Evolutionary conservation across 2,329 filamentous ascomycete genomes (phyloP).

Genomic region (Aureobasidium leucospermi): DNA sequence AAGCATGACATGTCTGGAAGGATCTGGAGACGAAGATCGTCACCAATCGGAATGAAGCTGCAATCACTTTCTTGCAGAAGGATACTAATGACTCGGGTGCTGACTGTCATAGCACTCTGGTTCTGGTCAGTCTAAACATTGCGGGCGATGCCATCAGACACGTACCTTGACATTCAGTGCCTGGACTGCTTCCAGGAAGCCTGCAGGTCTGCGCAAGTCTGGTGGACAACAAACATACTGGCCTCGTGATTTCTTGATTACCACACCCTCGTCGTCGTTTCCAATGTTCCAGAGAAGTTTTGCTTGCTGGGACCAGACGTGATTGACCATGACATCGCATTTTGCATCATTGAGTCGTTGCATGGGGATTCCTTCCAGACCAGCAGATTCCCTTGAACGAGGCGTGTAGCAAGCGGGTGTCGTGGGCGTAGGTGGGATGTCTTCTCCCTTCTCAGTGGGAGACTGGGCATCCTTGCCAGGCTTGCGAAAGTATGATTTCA

Average conservation of each 20-base stretch:
- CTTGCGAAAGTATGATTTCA: not conserved
- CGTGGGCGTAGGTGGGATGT: not conserved
- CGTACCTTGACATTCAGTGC: conserved; percentile 50
- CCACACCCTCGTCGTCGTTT: conserved; percentile 45
- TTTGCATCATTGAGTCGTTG: conserved; percentile 44
- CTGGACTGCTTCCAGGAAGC: conserved; percentile 44
- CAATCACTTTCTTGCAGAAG: conserved; percentile 45
- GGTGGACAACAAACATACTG: conserved; percentile 45
- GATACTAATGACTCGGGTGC: conserved; percentile 56
- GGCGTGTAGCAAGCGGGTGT: not conserved
- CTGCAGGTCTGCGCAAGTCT: conserved; percentile 38
- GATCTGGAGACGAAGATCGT: conserved; percentile 55
- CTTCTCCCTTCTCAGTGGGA: not conserved
- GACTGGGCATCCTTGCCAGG: not conserved
- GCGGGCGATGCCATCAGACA: no score
- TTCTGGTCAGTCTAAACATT: no score
- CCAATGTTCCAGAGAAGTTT: conserved; percentile 46
- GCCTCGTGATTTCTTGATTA: conserved; percentile 46
- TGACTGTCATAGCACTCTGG: no score
- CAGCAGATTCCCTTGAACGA: not conserved
- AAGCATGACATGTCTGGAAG: conserved; percentile 51
- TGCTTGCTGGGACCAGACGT: conserved; percentile 55
- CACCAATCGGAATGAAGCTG: conserved; percentile 51
- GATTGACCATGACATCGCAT: conserved; percentile 56
- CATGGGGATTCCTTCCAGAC: not conserved